phyloP scores from a whole-genome alignment of 768 basidiomycete genomes.

The Psilocybe subaeruginosa region DNA sequence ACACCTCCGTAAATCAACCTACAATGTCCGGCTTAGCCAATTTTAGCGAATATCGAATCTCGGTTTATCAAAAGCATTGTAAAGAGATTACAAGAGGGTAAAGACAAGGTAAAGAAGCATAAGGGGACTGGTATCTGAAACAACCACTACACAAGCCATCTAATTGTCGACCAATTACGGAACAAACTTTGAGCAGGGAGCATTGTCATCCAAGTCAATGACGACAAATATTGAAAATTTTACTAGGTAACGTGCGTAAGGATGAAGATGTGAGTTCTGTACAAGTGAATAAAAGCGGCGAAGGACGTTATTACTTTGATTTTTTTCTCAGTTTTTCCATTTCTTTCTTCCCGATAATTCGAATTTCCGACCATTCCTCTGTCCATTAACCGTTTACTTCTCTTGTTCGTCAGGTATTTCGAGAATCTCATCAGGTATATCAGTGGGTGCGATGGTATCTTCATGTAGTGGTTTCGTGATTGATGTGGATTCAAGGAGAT shows the following conservation, averaged over 20 bases:
- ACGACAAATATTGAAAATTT: background rate
- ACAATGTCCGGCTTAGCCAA: too few relatives aligned
- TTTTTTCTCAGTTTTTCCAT: background rate
- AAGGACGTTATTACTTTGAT: background rate
- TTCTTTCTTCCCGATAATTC: background rate
- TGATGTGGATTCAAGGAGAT: conserved; percentile 56
- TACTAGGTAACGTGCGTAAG: conserved; percentile 4
- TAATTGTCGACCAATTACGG: background rate
- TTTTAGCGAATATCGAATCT: too few relatives aligned
- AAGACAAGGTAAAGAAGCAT: too few relatives aligned
- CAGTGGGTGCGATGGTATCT: conserved; percentile 39
- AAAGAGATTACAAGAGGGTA: background rate
- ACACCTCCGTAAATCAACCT: too few relatives aligned
- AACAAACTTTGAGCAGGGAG: background rate
- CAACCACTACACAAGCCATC: background rate
- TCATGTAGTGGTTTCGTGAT: conserved; percentile 39
- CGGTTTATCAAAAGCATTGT: too few relatives aligned
- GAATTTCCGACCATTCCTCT: background rate
- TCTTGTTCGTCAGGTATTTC: conserved; percentile 61
- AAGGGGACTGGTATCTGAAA: background rate
- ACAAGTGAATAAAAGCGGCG: background rate
- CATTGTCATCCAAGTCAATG: too few relatives aligned
- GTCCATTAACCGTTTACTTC: conserved; percentile 15
- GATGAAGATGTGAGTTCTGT: conserved; percentile 9
- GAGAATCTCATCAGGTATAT: conserved; percentile 57